Conservation (phyloP, 2,329 filamentous ascomycete species). For the Sporothrix curviconia region DNA sequence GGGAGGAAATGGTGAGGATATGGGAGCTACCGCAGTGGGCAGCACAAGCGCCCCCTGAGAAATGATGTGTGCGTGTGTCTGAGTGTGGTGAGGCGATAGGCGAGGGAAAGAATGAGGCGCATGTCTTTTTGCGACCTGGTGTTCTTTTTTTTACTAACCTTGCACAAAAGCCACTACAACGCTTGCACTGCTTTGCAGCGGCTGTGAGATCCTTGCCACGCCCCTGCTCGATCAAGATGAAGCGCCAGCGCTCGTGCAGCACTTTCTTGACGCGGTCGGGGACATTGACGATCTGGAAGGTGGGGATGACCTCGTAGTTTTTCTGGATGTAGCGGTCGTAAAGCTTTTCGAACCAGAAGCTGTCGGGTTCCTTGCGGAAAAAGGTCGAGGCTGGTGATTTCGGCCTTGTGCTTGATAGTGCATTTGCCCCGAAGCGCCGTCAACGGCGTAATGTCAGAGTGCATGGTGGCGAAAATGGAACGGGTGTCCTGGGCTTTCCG, state of each 20-base stretch:
- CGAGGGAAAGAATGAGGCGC: background rate
- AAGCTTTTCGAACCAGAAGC: constrained; percentile 95
- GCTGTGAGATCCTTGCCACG: constrained; percentile 93
- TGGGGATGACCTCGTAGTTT: constrained; percentile 94
- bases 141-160: constrained; percentile 55
- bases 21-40: too few relatives aligned
- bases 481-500: constrained; percentile 87
- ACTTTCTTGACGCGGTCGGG: constrained; percentile 92
- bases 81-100: too few relatives aligned
- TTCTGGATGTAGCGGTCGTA: constrained; percentile 98
- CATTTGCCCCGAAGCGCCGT: constrained; percentile 91
- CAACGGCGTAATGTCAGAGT: constrained; percentile 90
- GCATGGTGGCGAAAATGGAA: constrained; percentile 93
- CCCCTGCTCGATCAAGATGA: constrained; percentile 87
- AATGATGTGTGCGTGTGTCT: too few relatives aligned
- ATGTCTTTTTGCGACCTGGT: background rate
- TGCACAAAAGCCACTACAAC: constrained; percentile 84
- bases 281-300: constrained; percentile 88
- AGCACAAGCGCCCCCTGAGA: too few relatives aligned
- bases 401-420: constrained; percentile 77
- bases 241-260: constrained; percentile 93
- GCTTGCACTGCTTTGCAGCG: constrained; percentile 92
- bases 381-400: constrained; percentile 76
- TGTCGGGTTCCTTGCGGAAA: constrained; percentile 77
- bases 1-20: background rate